A percentile compares a stretch with the other conserved stretches of the same genome.
phyloP scores from a whole-genome alignment of 345 rosid species.

The Geranium rotundifolium region DNA sequence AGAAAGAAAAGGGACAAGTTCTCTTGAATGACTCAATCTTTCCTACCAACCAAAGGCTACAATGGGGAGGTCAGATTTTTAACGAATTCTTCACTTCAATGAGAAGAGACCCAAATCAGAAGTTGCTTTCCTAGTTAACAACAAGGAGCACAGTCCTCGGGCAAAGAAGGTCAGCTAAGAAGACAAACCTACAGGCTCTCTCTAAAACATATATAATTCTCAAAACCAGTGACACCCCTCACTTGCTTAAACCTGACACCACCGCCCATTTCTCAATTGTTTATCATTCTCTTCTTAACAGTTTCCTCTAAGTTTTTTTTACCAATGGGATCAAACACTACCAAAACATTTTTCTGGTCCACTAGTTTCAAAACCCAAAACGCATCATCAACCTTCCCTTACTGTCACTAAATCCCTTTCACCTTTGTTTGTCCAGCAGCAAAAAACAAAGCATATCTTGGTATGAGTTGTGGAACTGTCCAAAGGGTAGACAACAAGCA shows the following conservation, averaged over 20 bases:
- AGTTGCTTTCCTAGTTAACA: slow-evolving; percentile 29
- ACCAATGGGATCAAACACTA: slow-evolving; percentile 16
- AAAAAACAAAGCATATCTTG: slow-evolving; percentile 27
- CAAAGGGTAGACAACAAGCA: neutral
- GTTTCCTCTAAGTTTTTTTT: slow-evolving; percentile 20
- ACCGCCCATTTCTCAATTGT: slow-evolving; percentile 32
- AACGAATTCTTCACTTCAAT: slow-evolving; percentile 13
- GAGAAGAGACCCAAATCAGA: slow-evolving; percentile 13
- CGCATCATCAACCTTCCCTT: slow-evolving; percentile 19
- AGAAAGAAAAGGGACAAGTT: slow-evolving; percentile 9
- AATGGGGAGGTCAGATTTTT: too few species aligned
- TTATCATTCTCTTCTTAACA: slow-evolving; percentile 5
- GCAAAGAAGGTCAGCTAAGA: too few species aligned
- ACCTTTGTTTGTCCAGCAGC: neutral
- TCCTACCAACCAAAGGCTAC: slow-evolving; percentile 25
- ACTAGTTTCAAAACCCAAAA: slow-evolving; percentile 17
- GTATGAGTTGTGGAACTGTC: slow-evolving; percentile 20
- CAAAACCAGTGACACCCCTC: slow-evolving; percentile 51
- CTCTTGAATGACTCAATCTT: slow-evolving; percentile 26
- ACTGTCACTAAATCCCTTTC: slow-evolving; percentile 10
- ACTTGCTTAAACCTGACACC: slow-evolving; percentile 63
- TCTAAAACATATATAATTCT: slow-evolving; percentile 25
- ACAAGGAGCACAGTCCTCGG: slow-evolving; percentile 29
- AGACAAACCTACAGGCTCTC: slow-evolving; percentile 14
- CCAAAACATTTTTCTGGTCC: slow-evolving; percentile 19